Conservation (phyloP, 75 land plant species). For the Isoetes taiwanensis region DNA sequence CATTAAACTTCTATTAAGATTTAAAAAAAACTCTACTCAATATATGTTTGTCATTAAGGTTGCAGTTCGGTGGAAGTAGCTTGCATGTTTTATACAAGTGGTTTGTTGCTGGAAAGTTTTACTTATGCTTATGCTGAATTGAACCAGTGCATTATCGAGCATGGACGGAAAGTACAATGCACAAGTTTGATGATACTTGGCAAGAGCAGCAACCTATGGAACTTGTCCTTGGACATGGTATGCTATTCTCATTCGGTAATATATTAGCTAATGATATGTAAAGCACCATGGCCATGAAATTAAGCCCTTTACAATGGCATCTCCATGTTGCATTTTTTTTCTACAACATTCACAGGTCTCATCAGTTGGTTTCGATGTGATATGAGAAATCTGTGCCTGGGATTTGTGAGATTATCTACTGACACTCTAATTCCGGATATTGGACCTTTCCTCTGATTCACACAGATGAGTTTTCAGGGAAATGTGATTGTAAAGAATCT, state of each 20-base stretch:
- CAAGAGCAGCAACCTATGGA: constrained; percentile 71
- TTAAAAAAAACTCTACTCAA: too few species aligned
- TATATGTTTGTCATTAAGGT: too few species aligned
- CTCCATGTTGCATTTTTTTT: neutral
- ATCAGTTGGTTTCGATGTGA: neutral
- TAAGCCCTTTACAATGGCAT: neutral
- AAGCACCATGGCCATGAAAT: neutral
- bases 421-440: neutral
- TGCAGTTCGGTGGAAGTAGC: too few species aligned
- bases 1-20: too few species aligned
- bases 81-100: neutral
- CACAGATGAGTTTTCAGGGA: neutral
- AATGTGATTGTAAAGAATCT: too few species aligned
- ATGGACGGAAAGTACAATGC: constrained; percentile 78
- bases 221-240: constrained; percentile 82
- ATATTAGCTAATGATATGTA: neutral
- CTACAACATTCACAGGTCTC: neutral
- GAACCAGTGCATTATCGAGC: constrained; percentile 78
- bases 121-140: neutral
- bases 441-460: neutral
- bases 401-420: neutral
- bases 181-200: constrained; percentile 97
- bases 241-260: constrained; percentile 1
- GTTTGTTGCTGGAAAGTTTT: neutral
- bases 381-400: neutral